A percentile compares a stretch with the other conserved stretches of the same genome.
These are phyloP conservation scores for Apiotrichum montevideense DNA, from an alignment of 1,284 basidiomycete genomes.

Conservation along the genomic window DNA sequence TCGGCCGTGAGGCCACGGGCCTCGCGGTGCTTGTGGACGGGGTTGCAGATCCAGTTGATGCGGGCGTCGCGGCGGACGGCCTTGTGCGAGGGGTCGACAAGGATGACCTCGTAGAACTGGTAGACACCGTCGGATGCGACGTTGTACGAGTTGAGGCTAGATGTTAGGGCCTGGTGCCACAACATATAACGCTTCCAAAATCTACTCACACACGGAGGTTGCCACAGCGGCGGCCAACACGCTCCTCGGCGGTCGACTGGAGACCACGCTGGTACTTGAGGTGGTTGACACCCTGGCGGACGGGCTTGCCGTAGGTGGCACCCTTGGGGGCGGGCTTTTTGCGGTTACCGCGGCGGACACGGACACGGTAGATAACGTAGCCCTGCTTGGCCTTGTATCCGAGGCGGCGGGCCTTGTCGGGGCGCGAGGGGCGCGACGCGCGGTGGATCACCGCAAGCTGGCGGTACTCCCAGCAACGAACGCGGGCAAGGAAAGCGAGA, in stretches of 20 bases:
- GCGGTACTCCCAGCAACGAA: conserved; percentile 98
- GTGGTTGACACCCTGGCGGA: conserved; percentile 99
- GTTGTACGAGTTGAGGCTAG: conserved; percentile 90
- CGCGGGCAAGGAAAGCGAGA: conserved; percentile 95
- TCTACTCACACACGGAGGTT: conserved; percentile 74
- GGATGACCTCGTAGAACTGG: conserved; percentile 99
- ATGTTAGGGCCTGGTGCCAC: not conserved
- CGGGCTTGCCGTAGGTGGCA: conserved; percentile 98
- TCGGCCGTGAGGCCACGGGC: conserved; percentile 93
- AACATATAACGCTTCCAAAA: not conserved
- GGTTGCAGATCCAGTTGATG: conserved; percentile 93
- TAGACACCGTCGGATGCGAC: conserved; percentile 99
- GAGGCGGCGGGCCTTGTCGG: conserved; percentile 96
- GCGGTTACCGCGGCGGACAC: conserved; percentile 96
- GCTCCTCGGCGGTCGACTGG: conserved; percentile 92
- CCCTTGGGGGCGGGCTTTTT: conserved; percentile 96
- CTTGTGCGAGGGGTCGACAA: conserved; percentile 68
- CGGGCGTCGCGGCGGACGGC: conserved; percentile 84
- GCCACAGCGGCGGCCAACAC: conserved; percentile 91
- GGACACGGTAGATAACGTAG: conserved; percentile 95
- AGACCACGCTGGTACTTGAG: conserved; percentile 96
- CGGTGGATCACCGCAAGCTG: conserved; percentile 98
- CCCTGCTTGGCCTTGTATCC: conserved; percentile 99
- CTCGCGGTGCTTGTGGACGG: conserved; percentile 98
- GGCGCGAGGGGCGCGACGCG: conserved; percentile 93